Evolutionary conservation across 305 asterid genomes (phyloP).

Genomic region (Ilex paraguariensis): DNA sequence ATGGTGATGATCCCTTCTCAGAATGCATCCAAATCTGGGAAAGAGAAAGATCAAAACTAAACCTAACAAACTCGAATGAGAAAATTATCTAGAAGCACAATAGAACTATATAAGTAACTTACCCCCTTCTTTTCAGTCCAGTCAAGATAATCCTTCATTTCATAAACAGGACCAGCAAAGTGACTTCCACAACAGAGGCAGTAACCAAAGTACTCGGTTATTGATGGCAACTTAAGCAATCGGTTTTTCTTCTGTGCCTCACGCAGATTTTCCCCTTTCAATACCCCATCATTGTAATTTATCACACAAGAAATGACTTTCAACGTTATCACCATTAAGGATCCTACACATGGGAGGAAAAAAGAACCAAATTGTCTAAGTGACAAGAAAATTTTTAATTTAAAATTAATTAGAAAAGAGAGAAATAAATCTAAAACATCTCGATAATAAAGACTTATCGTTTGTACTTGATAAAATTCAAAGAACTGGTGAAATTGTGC

Average conservation of each 20-base stretch:
- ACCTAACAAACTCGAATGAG: too few species aligned
- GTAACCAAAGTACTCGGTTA: conserved; percentile 39
- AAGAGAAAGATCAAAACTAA: not conserved
- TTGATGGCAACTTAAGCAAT: conserved; percentile 36
- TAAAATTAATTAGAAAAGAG: too few species aligned
- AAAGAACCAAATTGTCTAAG: not conserved
- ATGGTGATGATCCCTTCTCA: not conserved
- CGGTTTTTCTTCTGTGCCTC: conserved; percentile 82
- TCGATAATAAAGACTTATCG: too few species aligned
- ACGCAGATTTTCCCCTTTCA: conserved; percentile 77
- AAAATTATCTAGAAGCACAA: conserved; percentile 3
- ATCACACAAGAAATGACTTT: conserved; percentile 83
- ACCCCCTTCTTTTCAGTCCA: conserved; percentile 44
- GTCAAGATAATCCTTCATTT: conserved; percentile 90
- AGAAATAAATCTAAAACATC: too few species aligned
- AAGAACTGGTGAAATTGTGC: too few species aligned
- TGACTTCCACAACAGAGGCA: conserved; percentile 97
- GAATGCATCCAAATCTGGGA: conserved; percentile 28
- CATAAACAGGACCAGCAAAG: conserved; percentile 98
- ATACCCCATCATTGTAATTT: conserved; percentile 83
- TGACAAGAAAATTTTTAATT: too few species aligned
- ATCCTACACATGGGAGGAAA: conserved; percentile 44
- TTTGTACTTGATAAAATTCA: too few species aligned
- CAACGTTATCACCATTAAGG: conserved; percentile 97
- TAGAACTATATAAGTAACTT: conserved; percentile 21